Evolutionary conservation across 768 basidiomycete genomes (phyloP), one percentile per base, ranked within the genome.

Genomic region (Tulasnella calospora): DNA sequence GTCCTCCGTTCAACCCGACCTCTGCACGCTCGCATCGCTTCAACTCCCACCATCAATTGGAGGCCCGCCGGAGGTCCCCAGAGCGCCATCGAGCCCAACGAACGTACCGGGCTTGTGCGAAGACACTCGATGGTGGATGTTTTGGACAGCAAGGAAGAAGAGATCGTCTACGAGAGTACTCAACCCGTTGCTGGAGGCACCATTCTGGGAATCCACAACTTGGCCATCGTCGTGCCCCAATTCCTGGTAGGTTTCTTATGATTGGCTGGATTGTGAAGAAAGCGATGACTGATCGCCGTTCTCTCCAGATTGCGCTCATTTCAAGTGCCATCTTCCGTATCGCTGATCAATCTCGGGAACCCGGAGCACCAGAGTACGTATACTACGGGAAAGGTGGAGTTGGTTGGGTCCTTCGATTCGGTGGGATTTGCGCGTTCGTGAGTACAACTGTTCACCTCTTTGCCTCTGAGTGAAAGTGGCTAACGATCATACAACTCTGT

Each of bases 221-320:
- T 98, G 23, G 94, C 96, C 6, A 95, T 98, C 79, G 96, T 98
- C 36, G 90, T 95, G 85, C 96, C 96, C 30, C 96, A 98, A 81
- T 93, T 98, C 83, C 88, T 96, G 75, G 96, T 96, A 83, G 81
- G 94, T 88, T 51, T 40, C 10, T 33, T 33, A 38, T 13, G 27
- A 13, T 23, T 23, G 36, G 46, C 57, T 35, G 13, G 57, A 30
- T 35, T 51, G 70, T 27, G 80, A 15, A 36, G 40, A 81, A 81
- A 36, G 80, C 72, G 8, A 30, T 19, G 40, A 73, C 70, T 71
- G 73, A 78, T 81, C 70, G 8, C 12, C 15, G 27, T 15, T 9
- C n/a, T 38, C 5, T 27, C 2, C 75, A 94, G 95, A 91, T 95
- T 79, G 94, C 94, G 1, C 78, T 98, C 4, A 91, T 92, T n/a